A percentile compares a stretch with the other conserved stretches of the same genome.
Evolutionary conservation across 495 filamentous ascomycete genomes (phyloP).

Genomic region (Xylaria longipes): DNA sequence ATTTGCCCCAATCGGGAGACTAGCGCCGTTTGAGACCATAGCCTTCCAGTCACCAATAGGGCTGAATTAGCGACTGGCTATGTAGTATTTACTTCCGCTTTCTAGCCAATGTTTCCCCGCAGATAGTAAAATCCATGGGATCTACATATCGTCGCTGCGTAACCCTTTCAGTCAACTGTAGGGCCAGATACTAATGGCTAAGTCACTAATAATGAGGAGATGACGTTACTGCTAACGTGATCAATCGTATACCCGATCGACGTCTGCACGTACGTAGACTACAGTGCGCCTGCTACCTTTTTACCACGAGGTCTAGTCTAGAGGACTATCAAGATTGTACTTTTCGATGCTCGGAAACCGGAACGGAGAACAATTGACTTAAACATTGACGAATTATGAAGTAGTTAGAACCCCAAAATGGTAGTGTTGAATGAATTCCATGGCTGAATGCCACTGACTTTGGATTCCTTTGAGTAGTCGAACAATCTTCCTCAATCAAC

Average conservation of each 20-base stretch:
- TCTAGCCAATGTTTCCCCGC: neutral
- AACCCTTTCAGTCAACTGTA: neutral
- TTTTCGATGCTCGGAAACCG: neutral
- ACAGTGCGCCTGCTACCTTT: neutral
- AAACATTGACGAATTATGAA: neutral
- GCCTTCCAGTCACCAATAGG: neutral
- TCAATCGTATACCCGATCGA: neutral
- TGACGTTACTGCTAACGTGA: neutral
- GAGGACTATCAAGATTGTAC: neutral
- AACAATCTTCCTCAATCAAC: neutral
- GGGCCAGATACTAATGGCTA: neutral
- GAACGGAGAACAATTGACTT: neutral
- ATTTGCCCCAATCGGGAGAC: too few relatives aligned
- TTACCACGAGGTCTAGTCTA: neutral
- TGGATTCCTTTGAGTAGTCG: neutral
- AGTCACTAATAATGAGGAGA: neutral
- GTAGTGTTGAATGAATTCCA: neutral
- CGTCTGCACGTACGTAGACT: neutral
- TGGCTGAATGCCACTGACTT: neutral
- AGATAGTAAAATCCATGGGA: neutral
- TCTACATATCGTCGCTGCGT: neutral
- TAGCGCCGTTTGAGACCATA: too few relatives aligned
- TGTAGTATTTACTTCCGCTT: neutral
- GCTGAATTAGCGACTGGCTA: neutral
- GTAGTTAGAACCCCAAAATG: neutral